Evolutionary conservation across 2,329 filamentous ascomycete genomes (phyloP), one percentile per base, ranked within the genome.

Genomic region (Fusarium gaditjirri): DNA sequence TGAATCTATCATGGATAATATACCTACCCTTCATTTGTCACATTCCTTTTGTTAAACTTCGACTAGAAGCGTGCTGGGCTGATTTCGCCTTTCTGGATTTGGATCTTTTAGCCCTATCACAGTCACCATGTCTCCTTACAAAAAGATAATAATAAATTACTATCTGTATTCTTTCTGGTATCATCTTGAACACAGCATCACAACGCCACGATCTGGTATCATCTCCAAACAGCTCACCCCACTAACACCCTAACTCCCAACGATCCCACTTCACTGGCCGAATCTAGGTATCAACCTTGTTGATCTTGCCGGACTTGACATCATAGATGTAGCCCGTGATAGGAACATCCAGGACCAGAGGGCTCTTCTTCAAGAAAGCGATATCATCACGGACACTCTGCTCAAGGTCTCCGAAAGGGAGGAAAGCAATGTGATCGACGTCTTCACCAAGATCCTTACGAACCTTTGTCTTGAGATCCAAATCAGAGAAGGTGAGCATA

Each of bases 321-420:
- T 94, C 90, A 81, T 94, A 95, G 8, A 95, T 81, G 88, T 92
- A 95, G 1, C 93, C 93, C 12, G 88, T 92, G 52, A 95, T 84
- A 0, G 82, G 81, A 6, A 93, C 86, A n/a, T 90, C 84, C 31
- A 90, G 83, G 11, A 95, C 85, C 19, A 92, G 83, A 61, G 87
- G 86, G 52, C 84, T 88, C 61, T 80, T 84, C 80, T 87, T 89
- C 73, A 96, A 77, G 73, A 89, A 88, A 53, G 82, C 81, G 1
- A 96, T 86, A 80, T 95, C 93, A 33, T 90, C 86, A 62, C 82
- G 83, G 0, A 95, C 90, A 14, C 89, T 91, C 71, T 87, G 80
- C 63, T 92, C 88, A 47, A 94, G 73, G 47, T 92, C 86, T 0
- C 83, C 69, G 71, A 94, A 94, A 0, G 91, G 84, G 54, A 92